phyloP scores from a whole-genome alignment of 352 stramenopile genomes.

The Phytopythium vexans region DNA sequence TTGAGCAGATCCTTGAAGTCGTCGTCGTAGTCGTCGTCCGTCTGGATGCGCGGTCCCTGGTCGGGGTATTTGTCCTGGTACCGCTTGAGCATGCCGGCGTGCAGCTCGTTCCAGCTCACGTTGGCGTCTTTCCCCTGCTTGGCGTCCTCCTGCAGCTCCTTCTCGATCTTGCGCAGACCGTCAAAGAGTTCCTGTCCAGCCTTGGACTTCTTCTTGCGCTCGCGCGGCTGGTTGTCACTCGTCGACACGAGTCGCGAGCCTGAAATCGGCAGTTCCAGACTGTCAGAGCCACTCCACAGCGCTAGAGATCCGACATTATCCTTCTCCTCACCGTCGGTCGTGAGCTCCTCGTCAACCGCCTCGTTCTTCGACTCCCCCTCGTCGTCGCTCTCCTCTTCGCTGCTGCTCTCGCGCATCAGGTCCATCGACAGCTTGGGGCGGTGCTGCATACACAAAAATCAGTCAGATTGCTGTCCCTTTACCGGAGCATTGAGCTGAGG shows the following conservation, averaged over 20 bases:
- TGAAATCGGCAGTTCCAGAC: slow-evolving; percentile 2
- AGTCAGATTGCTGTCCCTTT: neutral
- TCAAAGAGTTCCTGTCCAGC: slow-evolving; percentile 65
- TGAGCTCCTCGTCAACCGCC: slow-evolving; percentile 67
- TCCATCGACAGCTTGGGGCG: slow-evolving; percentile 46
- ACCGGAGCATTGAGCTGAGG: neutral
- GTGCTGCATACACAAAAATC: slow-evolving; percentile 9
- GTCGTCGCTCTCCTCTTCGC: slow-evolving; percentile 22
- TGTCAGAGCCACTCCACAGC: neutral
- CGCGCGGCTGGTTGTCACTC: slow-evolving; percentile 8
- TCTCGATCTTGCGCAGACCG: slow-evolving; percentile 67
- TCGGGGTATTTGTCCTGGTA: slow-evolving; percentile 82
- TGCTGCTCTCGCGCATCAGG: slow-evolving; percentile 46
- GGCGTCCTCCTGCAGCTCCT: slow-evolving; percentile 59
- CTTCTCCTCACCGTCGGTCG: slow-evolving; percentile 44
- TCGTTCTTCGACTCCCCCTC: slow-evolving; percentile 32
- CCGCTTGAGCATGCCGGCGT: slow-evolving; percentile 59
- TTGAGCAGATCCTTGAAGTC: slow-evolving; percentile 81
- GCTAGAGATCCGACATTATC: too few relatives aligned
- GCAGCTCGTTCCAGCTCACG: slow-evolving; percentile 83
- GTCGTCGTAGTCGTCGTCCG: slow-evolving; percentile 75
- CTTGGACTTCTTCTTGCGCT: slow-evolving; percentile 30
- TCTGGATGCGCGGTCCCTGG: slow-evolving; percentile 45
- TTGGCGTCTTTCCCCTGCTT: slow-evolving; percentile 36
- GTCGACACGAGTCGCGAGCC: slow-evolving; percentile 41